phyloP scores from a whole-genome alignment of 225 moss, liverwort and hornwort species.

The Ulota crispa region DNA sequence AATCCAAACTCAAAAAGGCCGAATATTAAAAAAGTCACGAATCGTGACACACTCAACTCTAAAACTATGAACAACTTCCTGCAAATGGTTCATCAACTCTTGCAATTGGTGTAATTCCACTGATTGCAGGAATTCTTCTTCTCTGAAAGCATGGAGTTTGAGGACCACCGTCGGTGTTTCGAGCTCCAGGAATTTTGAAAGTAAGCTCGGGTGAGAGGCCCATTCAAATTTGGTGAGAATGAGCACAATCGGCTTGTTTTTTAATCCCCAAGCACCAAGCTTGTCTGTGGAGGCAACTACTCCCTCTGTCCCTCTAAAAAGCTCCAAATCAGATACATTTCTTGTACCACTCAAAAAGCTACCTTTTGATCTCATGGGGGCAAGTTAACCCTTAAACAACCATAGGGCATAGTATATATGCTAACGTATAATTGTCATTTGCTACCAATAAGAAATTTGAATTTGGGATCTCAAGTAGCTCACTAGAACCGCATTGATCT shows the following conservation, averaged over 20 bases:
- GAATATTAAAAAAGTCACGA: not conserved
- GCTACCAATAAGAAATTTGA: too few relatives aligned
- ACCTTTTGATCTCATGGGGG: too few relatives aligned
- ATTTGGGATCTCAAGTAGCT: too few relatives aligned
- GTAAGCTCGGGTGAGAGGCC: not conserved
- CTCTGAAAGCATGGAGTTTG: not conserved
- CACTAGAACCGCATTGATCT: too few relatives aligned
- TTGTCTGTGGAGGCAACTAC: too few relatives aligned
- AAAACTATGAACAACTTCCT: not conserved
- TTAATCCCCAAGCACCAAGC: not conserved
- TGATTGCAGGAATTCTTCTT: not conserved
- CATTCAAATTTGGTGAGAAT: not conserved
- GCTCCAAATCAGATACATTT: too few relatives aligned
- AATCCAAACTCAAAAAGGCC: not conserved
- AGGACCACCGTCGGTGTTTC: not conserved
- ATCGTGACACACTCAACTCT: not conserved
- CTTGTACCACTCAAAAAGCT: too few relatives aligned
- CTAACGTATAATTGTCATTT: too few relatives aligned
- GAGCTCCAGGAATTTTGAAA: too few relatives aligned
- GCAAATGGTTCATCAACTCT: not conserved
- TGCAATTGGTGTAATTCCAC: not conserved
- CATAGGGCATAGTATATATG: too few relatives aligned
- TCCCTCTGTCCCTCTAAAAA: too few relatives aligned
- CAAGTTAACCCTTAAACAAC: too few relatives aligned
- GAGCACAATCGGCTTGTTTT: not conserved